Conservation (phyloP, 345 rosid genomes). For the Lepidium didymum region DNA sequence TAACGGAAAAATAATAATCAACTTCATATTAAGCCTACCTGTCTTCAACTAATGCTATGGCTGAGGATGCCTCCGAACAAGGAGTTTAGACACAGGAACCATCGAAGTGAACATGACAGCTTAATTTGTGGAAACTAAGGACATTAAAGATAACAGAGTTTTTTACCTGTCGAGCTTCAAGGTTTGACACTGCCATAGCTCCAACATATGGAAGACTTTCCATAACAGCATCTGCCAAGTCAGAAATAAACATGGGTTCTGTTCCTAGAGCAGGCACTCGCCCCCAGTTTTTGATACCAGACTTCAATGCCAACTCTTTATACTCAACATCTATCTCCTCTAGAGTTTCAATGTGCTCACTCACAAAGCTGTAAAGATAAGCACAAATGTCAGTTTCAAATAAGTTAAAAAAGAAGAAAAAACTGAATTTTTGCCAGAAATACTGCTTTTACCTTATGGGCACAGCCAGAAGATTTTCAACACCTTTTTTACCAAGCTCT, state of each 20-base stretch:
- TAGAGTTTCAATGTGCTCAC: constrained; percentile 96
- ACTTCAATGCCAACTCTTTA: constrained; percentile 82
- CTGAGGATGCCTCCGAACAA: not conserved
- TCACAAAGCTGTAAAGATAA: constrained; percentile 64
- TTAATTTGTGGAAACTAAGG: not conserved
- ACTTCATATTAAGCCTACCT: not conserved
- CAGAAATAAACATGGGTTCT: constrained; percentile 88
- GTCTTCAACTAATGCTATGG: not conserved
- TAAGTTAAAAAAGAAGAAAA: not conserved
- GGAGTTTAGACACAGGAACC: not conserved
- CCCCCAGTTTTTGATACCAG: constrained; percentile 94
- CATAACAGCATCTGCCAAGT: constrained; percentile 95
- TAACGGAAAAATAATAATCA: not conserved
- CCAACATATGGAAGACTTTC: constrained; percentile 98
- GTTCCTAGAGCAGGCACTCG: constrained; percentile 95
- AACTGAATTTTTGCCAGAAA: no score
- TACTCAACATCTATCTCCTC: constrained; percentile 99
- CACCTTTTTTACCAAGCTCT: constrained; percentile 85
- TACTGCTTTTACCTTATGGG: constrained; percentile 61
- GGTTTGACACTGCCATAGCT: constrained; percentile 95
- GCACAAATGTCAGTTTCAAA: not conserved
- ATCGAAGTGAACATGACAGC: not conserved
- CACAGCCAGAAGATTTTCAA: constrained; percentile 79
- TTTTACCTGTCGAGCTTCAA: constrained; percentile 95
- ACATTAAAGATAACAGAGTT: not conserved